A percentile compares a stretch with the other conserved stretches of the same genome.
These are phyloP conservation scores for Sphagnum fallax DNA, from an alignment of 228 moss, liverwort and hornwort genomes.

Conservation along the genomic window DNA sequence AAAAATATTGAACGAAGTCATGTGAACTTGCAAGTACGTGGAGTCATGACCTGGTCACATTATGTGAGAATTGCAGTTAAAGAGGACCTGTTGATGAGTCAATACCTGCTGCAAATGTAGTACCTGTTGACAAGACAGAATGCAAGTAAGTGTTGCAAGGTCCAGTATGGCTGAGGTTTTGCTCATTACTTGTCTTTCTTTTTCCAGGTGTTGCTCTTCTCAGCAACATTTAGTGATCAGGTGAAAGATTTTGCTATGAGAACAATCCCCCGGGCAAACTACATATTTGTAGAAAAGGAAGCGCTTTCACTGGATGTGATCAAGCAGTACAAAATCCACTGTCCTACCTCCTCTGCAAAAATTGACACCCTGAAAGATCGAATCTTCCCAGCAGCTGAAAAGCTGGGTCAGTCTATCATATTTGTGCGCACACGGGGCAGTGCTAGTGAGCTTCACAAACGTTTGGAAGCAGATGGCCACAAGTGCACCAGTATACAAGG, in stretches of 20 bases:
- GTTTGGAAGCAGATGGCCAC: slow-evolving; percentile 72
- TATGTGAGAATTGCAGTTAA: no score
- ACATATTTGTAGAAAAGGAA: slow-evolving; percentile 89
- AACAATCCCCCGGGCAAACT: slow-evolving; percentile 66
- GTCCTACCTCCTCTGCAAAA: slow-evolving; percentile 55
- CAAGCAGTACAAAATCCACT: slow-evolving; percentile 85
- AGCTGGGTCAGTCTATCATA: slow-evolving; percentile 89
- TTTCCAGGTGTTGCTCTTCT: slow-evolving; percentile 77
- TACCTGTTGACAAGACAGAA: not conserved
- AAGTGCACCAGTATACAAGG: slow-evolving; percentile 97
- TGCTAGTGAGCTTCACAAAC: slow-evolving; percentile 87
- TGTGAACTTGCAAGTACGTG: no score
- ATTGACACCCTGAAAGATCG: slow-evolving; percentile 76
- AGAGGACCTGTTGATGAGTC: no score
- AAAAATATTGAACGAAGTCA: slow-evolving; percentile 28
- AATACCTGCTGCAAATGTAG: no score
- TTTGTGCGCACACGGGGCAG: slow-evolving; percentile 88
- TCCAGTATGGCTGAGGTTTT: not conserved
- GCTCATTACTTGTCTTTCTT: no score
- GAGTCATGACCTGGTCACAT: no score
- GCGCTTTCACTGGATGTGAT: slow-evolving; percentile 87
- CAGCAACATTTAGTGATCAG: slow-evolving; percentile 87
- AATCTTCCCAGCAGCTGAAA: slow-evolving; percentile 90
- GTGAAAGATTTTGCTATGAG: slow-evolving; percentile 70
- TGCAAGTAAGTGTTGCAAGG: not conserved